Evolutionary conservation across 352 stramenopile species (phyloP).

Genomic region (Peronospora belbahrii): DNA sequence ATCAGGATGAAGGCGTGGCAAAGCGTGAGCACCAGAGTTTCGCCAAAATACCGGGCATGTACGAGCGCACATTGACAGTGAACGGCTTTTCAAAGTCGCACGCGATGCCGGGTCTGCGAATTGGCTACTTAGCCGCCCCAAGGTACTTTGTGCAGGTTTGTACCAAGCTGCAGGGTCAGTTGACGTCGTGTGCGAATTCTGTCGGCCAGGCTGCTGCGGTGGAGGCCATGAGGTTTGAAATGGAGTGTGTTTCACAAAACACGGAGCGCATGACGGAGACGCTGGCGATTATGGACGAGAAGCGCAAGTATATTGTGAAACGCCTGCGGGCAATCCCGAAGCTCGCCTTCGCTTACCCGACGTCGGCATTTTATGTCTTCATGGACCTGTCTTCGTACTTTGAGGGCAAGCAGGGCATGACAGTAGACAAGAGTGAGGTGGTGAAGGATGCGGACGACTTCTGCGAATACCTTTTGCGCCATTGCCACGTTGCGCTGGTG

Average conservation of each 20-base stretch:
- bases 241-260: conserved; percentile 47
- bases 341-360: conserved; percentile 80
- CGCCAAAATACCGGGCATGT: conserved; percentile 75
- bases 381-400: conserved; percentile 85
- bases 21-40: conserved; percentile 65
- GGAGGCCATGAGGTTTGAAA: conserved; percentile 83
- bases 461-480: conserved; percentile 90
- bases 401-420: conserved; percentile 41
- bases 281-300: conserved; percentile 54
- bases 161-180: conserved; percentile 91
- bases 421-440: conserved; percentile 34
- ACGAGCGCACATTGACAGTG: conserved; percentile 87
- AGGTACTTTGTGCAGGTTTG: conserved; percentile 80
- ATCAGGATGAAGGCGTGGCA: conserved; percentile 63
- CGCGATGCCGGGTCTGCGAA: conserved; percentile 93
- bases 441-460: conserved; percentile 59
- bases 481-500: conserved; percentile 91
- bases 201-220: conserved; percentile 89
- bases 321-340: conserved; percentile 79
- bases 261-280: conserved; percentile 48
- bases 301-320: conserved; percentile 88
- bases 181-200: conserved; percentile 91
- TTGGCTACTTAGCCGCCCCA: conserved; percentile 87
- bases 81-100: conserved; percentile 97
- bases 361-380: conserved; percentile 94